Percentiles rank a stretch among this genome's conserved stretches.
Conservation (phyloP, 208 protist species). For the Novymonas esmeraldas region DNA sequence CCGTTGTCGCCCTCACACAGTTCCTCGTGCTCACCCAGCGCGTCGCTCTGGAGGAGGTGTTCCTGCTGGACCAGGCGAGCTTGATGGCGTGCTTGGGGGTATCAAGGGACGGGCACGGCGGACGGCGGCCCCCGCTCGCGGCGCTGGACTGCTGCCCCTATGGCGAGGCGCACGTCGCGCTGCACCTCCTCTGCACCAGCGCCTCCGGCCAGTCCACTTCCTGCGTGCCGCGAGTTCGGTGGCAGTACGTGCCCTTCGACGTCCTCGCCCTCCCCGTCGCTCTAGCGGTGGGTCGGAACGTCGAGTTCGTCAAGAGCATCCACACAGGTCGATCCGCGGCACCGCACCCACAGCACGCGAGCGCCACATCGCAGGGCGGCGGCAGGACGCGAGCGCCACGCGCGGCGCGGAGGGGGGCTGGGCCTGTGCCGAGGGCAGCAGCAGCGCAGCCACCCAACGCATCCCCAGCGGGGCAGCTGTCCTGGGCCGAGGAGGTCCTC, state of each 20-base stretch:
- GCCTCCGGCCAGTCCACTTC: neutral
- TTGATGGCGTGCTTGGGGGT: constrained; percentile 13
- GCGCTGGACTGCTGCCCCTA: constrained; percentile 22
- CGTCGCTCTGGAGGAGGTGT: constrained; percentile 7
- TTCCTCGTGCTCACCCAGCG: constrained; percentile 32
- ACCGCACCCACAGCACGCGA: no score
- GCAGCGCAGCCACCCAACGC: neutral
- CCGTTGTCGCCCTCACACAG: constrained; percentile 4
- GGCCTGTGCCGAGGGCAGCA: neutral
- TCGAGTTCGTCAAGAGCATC: no score
- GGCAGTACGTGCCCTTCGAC: constrained; percentile 8
- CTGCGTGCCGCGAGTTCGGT: constrained; percentile 1
- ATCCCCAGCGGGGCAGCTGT: neutral
- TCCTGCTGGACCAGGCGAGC: neutral
- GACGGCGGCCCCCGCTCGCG: constrained; percentile 4
- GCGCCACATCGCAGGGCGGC: neutral
- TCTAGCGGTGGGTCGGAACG: no score
- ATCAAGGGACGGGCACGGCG: constrained; percentile 9
- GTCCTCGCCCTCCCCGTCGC: constrained; percentile 1
- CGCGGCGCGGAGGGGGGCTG: neutral
- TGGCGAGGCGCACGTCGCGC: constrained; percentile 20
- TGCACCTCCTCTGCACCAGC: constrained; percentile 10
- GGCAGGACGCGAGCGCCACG: no score
- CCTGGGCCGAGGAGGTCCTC: constrained; percentile 20
- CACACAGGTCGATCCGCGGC: no score